phyloP scores from a whole-genome alignment of 768 basidiomycete species.

The Dioszegia aurantiaca region DNA sequence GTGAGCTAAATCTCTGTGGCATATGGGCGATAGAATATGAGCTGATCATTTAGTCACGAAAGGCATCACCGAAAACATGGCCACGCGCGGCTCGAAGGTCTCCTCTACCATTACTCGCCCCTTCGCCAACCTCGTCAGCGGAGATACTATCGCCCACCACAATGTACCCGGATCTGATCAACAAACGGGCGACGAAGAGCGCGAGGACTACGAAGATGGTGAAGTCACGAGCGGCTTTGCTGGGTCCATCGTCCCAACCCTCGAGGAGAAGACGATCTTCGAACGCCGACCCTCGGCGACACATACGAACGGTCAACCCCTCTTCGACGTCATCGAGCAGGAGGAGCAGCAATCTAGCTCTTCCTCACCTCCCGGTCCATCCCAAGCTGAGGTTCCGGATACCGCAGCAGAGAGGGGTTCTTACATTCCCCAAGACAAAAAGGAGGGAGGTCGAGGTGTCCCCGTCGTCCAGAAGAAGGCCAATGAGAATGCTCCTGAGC shows the following conservation, averaged over 20 bases:
- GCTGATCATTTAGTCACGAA: constrained; percentile 44
- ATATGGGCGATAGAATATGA: neutral
- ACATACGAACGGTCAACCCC: constrained; percentile 46
- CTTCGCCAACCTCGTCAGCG: constrained; percentile 48
- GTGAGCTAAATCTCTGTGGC: constrained; percentile 25
- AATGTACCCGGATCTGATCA: constrained; percentile 22
- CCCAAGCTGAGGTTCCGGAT: constrained; percentile 43
- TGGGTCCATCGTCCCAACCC: constrained; percentile 63
- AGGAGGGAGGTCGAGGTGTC: constrained; percentile 33
- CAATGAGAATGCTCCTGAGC: constrained; percentile 48
- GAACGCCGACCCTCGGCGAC: constrained; percentile 56
- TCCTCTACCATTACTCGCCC: constrained; percentile 57
- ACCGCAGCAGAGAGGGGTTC: constrained; percentile 26
- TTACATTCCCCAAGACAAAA: constrained; percentile 49
- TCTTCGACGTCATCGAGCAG: constrained; percentile 46
- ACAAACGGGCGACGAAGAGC: constrained; percentile 58
- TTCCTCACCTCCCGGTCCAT: neutral
- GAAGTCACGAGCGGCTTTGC: constrained; percentile 61
- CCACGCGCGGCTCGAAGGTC: constrained; percentile 50
- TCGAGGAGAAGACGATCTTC: constrained; percentile 65
- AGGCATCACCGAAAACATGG: constrained; percentile 48
- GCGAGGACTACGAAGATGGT: constrained; percentile 60
- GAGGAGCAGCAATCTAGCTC: constrained; percentile 16
- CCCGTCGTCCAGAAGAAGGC: constrained; percentile 35
- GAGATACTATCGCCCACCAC: constrained; percentile 35